Evolutionary conservation across 257 asterid species (phyloP).

Genomic region (Scutellaria galericulata): DNA sequence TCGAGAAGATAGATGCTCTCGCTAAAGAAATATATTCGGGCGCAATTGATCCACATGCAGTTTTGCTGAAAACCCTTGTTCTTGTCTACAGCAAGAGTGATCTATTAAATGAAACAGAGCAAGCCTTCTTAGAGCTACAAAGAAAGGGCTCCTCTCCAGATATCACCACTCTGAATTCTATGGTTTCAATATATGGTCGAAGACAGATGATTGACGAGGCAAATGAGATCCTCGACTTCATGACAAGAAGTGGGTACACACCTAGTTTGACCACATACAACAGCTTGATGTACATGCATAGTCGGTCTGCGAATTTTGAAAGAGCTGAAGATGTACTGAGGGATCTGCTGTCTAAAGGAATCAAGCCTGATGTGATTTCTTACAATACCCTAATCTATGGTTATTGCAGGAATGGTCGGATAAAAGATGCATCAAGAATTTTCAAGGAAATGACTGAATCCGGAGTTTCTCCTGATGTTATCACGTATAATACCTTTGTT

Average conservation of each 20-base stretch:
- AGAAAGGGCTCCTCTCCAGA: constrained; percentile 65
- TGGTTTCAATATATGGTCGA: constrained; percentile 88
- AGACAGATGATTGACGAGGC: constrained; percentile 72
- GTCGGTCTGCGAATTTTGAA: constrained; percentile 68
- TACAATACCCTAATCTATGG: constrained; percentile 83
- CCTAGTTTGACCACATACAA: constrained; percentile 83
- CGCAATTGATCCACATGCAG: constrained; percentile 53
- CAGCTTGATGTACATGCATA: constrained; percentile 85
- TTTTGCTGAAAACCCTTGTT: constrained; percentile 82
- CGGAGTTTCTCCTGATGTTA: constrained; percentile 74
- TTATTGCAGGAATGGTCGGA: constrained; percentile 77
- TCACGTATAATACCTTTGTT: constrained; percentile 83
- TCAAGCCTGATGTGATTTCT: constrained; percentile 77
- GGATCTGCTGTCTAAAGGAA: constrained; percentile 62
- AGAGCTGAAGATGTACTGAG: constrained; percentile 74
- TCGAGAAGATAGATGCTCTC: constrained; percentile 61
- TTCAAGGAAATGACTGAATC: constrained; percentile 66
- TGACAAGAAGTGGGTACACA: constrained; percentile 66
- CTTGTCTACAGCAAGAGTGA: constrained; percentile 82
- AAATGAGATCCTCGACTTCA: constrained; percentile 61
- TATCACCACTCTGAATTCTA: constrained; percentile 72
- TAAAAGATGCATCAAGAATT: constrained; percentile 84
- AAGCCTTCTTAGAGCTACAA: constrained; percentile 67
- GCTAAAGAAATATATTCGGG: constrained; percentile 72
- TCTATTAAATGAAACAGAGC: constrained; percentile 74